Conservation (phyloP, 306 rosid species). For the Rubus parviflorus region DNA sequence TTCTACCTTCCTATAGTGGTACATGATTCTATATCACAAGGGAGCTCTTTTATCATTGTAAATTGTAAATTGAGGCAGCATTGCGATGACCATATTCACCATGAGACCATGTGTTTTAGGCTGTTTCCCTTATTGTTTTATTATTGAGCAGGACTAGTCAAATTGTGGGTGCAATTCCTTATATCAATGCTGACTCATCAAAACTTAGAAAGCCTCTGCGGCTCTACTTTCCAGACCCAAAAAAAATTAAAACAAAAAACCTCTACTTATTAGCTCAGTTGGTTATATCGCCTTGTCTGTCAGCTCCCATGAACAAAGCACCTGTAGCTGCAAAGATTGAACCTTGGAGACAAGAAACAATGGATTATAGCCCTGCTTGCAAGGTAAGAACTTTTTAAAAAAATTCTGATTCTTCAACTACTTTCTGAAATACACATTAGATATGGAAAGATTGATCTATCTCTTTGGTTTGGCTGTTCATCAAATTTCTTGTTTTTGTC, state of each 20-base stretch:
- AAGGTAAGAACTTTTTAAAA: slow-evolving; percentile 38
- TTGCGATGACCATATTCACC: not conserved
- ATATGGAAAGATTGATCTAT: not conserved
- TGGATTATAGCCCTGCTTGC: slow-evolving; percentile 52
- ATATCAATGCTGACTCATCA: slow-evolving; percentile 26
- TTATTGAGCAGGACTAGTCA: slow-evolving; percentile 16
- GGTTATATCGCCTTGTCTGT: not conserved
- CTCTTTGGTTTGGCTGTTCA: not conserved
- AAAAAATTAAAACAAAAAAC: not conserved
- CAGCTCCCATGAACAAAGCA: slow-evolving; percentile 10
- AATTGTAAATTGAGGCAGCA: too few species aligned
- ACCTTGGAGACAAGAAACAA: slow-evolving; percentile 24
- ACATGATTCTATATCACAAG: too few species aligned
- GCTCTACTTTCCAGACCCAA: not conserved
- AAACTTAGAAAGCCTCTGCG: not conserved
- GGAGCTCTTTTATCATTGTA: too few species aligned
- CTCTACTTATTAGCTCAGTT: not conserved
- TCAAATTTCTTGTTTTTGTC: not conserved
- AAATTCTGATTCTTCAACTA: not conserved
- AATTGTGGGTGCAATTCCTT: slow-evolving; percentile 20
- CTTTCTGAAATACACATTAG: too few species aligned
- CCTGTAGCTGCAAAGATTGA: not conserved
- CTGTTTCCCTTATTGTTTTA: not conserved
- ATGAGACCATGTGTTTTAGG: not conserved
- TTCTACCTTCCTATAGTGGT: too few species aligned